Base-by-base conservation (phyloP, 2,329 filamentous ascomycete species). In the Alternaria novae-zelandiae region DNA sequence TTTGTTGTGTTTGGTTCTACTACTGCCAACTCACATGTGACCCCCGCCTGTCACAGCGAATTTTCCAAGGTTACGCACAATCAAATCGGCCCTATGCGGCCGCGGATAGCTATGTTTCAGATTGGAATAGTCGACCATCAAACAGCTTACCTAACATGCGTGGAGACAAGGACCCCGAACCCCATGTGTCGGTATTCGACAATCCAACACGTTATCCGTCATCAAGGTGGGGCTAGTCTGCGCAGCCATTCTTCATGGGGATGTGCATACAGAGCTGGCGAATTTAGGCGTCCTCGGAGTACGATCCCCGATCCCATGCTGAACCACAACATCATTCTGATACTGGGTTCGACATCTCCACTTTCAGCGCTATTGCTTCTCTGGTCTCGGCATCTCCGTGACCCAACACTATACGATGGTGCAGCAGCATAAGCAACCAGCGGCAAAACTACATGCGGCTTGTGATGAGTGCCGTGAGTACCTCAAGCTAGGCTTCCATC, bases 391-490 rank as follows among this genome's bases (percentile, higher is more conserved):
- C 45, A 28, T 41, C 44, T 8, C 17, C n/a, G 46, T 53, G 28
- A 49, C n/a, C 2, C 36, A 41, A 41, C 21, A 43, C 30, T n/a
- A 15, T 13, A 53, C 30, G n/a, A 44, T 55, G 32, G 46, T 21
- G 13, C 75, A 76, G 72, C 63, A 54, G 12, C 58, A 70, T 44
- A 59, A 55, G 25, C 69, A 66, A 41, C 23, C 57, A 11, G 55
- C 47, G 2, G 74, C 76, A 55, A 77, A 73, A 62, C 66, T 79
- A 15, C 77, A 78, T 61, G 62, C 77, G 8, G 76, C 77, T 5
- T 79, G 77, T 56, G 77, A 79, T 56, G 77, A 78, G 59, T 79
- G 77, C 64, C 70, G 77, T 79, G 64, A 74, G 77, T 73, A 51
- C 47, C 45, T 45, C 55, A 17, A 46, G 23, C 44, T 23, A 41